Evolutionary conservation across 192 early-diverging fungal species (phyloP).

Genomic region (Phlyctochytrium arcticum): DNA sequence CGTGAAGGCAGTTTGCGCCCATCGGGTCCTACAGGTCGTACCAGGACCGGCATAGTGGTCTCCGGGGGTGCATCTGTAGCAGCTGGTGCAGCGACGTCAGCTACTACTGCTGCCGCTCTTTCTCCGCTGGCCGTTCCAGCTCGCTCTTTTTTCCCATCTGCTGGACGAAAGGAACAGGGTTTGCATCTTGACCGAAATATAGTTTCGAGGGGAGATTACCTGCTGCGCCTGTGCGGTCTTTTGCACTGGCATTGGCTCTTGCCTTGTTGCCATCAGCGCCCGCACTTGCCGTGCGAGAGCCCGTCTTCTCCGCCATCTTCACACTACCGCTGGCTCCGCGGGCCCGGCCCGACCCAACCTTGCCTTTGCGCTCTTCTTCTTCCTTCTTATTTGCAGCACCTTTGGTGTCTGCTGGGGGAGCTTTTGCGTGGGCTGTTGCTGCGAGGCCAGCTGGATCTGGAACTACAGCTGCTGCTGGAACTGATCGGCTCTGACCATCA

Average conservation of each 20-base stretch:
- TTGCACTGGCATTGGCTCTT: conserved; percentile 8
- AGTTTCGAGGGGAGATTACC: too few species aligned
- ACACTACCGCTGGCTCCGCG: conserved; percentile 2
- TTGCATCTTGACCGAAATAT: too few species aligned
- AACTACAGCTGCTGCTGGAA: too few species aligned
- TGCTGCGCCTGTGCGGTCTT: conserved; percentile 3
- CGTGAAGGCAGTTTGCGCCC: conserved; percentile 46
- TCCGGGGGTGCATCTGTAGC: not conserved
- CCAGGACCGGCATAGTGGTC: not conserved
- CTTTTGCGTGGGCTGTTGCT: too few species aligned
- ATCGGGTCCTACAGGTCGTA: conserved; percentile 21
- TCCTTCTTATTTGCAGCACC: conserved; percentile 1
- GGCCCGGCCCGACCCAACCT: conserved; percentile 17
- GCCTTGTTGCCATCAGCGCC: not conserved
- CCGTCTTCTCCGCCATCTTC: not conserved
- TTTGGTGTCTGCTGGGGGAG: not conserved
- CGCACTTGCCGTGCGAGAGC: conserved; percentile 3
- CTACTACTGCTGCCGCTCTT: not conserved
- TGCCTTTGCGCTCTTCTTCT: conserved; percentile 34
- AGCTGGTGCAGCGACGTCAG: not conserved
- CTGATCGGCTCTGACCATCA: not conserved
- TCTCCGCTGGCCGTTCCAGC: not conserved
- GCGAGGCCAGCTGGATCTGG: too few species aligned
- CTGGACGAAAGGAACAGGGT: too few species aligned
- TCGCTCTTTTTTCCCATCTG: not conserved